These are phyloP conservation scores for Podila epigama DNA, from an alignment of 192 early-diverging fungal species.

Conservation along the genomic window DNA sequence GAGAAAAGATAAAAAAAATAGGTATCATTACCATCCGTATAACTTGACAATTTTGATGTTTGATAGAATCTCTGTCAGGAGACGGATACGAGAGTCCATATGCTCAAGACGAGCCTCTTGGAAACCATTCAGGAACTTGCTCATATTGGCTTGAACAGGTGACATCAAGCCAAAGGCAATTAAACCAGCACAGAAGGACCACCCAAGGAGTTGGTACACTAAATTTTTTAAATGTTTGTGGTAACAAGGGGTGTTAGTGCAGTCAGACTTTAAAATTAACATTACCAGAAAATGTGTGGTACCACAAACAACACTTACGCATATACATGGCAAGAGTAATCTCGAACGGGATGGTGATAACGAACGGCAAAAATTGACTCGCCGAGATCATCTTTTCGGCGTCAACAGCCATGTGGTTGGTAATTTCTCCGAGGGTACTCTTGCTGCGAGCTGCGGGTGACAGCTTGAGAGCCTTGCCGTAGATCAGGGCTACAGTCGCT, in stretches of 20 bases:
- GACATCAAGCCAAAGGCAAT: constrained; percentile 24
- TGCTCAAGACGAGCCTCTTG: constrained; percentile 19
- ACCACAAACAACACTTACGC: background rate
- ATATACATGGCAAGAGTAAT: background rate
- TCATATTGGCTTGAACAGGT: constrained; percentile 28
- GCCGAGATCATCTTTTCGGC: constrained; percentile 62
- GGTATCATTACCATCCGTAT: constrained; percentile 19
- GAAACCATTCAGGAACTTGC: constrained; percentile 11
- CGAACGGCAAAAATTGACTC: constrained; percentile 8
- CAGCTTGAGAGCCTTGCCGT: constrained; percentile 80
- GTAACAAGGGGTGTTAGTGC: background rate
- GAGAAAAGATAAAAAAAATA: background rate
- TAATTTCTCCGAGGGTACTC: constrained; percentile 34
- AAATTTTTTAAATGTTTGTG: no score
- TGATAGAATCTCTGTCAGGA: constrained; percentile 29
- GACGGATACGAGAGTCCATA: constrained; percentile 33
- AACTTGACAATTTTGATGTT: constrained; percentile 48
- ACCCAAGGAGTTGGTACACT: constrained; percentile 34
- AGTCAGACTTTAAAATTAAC: background rate
- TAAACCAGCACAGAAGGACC: constrained; percentile 25
- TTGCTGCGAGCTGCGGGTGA: constrained; percentile 55
- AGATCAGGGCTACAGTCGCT: constrained; percentile 78
- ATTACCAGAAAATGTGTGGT: background rate
- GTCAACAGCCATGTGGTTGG: constrained; percentile 75
- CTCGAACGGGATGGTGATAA: constrained; percentile 47